Evolutionary conservation across 805 yeast genomes (phyloP).

Genomic region (Metschnikowia koreensis): DNA sequence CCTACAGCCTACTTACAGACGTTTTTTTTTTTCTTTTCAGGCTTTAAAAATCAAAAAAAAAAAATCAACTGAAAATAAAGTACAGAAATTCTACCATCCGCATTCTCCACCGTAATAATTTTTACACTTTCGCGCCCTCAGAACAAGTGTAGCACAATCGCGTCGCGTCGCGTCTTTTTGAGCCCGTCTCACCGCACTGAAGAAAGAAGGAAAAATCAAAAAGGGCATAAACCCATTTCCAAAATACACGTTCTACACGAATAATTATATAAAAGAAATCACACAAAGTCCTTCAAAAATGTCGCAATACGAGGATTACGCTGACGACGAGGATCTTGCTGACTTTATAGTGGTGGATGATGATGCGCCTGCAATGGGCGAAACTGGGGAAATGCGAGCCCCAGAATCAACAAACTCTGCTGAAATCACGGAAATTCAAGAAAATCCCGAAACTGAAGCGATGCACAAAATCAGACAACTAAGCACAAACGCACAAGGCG

Average conservation of each 20-base stretch:
- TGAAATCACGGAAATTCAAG: not conserved
- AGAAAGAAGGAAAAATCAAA: not conserved
- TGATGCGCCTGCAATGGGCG: not conserved
- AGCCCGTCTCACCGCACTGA: slow-evolving; percentile 3
- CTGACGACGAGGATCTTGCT: slow-evolving; percentile 30
- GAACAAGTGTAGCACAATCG: not conserved
- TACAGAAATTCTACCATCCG: no score
- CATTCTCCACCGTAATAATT: no score
- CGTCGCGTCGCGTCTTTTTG: not conserved
- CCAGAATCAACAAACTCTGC: not conserved
- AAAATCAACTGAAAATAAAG: no score
- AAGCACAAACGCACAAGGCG: slow-evolving; percentile 27
- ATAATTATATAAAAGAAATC: not conserved
- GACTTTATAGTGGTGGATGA: slow-evolving; percentile 37
- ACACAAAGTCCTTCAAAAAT: not conserved
- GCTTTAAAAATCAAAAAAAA: no score
- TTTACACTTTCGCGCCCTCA: not conserved
- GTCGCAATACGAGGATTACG: slow-evolving; percentile 5
- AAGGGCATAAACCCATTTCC: not conserved
- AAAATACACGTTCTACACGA: not conserved
- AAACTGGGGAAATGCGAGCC: not conserved
- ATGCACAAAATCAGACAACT: slow-evolving; percentile 13
- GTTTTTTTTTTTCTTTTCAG: no score
- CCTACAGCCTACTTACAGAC: no score
- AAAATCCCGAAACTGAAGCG: not conserved